Percentiles rank a stretch among this genome's conserved stretches.
Conservation (phyloP, 106 monocot genomes). For the Phalaenopsis aphrodite region DNA sequence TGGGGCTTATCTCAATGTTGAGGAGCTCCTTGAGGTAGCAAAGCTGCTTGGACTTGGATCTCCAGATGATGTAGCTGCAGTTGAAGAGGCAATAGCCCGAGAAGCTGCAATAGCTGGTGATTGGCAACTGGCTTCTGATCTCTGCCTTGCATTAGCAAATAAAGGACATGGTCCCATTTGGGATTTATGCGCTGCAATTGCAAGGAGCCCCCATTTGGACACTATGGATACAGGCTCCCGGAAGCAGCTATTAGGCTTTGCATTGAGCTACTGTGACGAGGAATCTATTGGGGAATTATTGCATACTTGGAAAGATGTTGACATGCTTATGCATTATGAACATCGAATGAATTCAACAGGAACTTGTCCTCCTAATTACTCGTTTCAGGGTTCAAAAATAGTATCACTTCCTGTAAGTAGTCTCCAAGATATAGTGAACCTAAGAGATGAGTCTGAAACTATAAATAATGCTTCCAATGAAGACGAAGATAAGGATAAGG, state of each 20-base stretch:
- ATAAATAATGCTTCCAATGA: not conserved
- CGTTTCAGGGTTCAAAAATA: slow-evolving; percentile 34
- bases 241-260: slow-evolving; percentile 77
- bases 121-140: slow-evolving; percentile 83
- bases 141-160: slow-evolving; percentile 65
- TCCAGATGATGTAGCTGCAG: slow-evolving; percentile 53
- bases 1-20: slow-evolving; percentile 82
- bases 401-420: slow-evolving; percentile 24
- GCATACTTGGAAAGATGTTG: slow-evolving; percentile 82
- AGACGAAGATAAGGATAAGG: slow-evolving; percentile 10
- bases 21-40: slow-evolving; percentile 81
- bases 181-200: slow-evolving; percentile 93
- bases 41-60: slow-evolving; percentile 76
- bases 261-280: slow-evolving; percentile 84
- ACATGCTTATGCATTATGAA: slow-evolving; percentile 51
- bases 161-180: slow-evolving; percentile 84
- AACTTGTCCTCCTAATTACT: slow-evolving; percentile 41
- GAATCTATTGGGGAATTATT: slow-evolving; percentile 84
- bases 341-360: slow-evolving; percentile 44
- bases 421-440: slow-evolving; percentile 29
- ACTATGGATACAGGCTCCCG: slow-evolving; percentile 68
- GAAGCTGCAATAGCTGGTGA: slow-evolving; percentile 87
- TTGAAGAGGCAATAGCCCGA: slow-evolving; percentile 85
- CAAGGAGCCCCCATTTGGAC: slow-evolving; percentile 75
- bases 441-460: slow-evolving; percentile 11